These are phyloP conservation scores for Tulasnella sp. DNA, from an alignment of 768 basidiomycete genomes.

Conservation along the genomic window DNA sequence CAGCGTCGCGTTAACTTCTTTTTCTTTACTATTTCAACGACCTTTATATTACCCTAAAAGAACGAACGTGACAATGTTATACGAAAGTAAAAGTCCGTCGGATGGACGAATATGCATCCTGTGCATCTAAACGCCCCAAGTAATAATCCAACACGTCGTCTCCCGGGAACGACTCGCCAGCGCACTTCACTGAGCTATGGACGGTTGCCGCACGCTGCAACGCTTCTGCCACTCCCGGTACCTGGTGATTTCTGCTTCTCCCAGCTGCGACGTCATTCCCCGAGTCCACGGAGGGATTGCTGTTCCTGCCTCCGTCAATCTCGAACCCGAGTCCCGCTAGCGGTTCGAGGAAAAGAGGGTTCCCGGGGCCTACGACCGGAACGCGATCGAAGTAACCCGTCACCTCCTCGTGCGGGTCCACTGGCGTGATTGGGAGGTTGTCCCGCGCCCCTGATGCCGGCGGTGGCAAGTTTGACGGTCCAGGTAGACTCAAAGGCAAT, in stretches of 20 bases:
- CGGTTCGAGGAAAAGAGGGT: conserved; percentile 30
- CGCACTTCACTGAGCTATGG: not conserved
- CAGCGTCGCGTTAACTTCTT: too few relatives aligned
- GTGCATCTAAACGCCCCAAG: not conserved
- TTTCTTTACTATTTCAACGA: too few relatives aligned
- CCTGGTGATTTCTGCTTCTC: too few relatives aligned
- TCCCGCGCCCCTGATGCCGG: not conserved
- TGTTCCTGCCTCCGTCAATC: not conserved
- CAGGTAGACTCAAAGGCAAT: not conserved
- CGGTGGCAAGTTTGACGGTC: not conserved
- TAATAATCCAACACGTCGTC: conserved; percentile 21
- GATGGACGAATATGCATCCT: not conserved
- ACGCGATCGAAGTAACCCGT: conserved; percentile 18
- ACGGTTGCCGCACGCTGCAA: not conserved
- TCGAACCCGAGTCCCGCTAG: conserved; percentile 27
- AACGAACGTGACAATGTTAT: not conserved
- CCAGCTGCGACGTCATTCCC: not conserved
- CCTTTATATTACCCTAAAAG: not conserved
- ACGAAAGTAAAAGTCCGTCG: conserved; percentile 7
- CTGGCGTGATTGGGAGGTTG: conserved; percentile 6
- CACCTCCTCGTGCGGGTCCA: conserved; percentile 18
- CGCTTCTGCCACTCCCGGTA: not conserved
- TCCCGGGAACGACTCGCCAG: not conserved
- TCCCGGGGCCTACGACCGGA: conserved; percentile 24
- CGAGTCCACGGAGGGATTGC: too few relatives aligned